These are phyloP conservation scores for Rhizoclosmatium globosum DNA, from an alignment of 192 early-diverging fungal genomes.

Conservation along the genomic window DNA sequence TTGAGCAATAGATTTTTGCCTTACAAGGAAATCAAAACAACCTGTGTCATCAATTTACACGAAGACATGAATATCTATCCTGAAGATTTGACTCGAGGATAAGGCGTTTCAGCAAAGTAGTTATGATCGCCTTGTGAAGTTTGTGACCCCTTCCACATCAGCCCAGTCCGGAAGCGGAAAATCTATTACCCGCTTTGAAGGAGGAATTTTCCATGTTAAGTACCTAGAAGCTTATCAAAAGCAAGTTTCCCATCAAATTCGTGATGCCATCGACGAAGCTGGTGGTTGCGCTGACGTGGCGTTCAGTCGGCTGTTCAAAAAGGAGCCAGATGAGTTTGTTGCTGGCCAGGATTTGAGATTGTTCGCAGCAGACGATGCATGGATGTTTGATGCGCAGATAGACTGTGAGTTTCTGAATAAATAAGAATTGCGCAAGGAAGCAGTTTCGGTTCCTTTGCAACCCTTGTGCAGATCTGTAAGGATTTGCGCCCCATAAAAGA, in stretches of 20 bases:
- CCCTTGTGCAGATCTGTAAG: too few species aligned
- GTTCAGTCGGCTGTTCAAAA: not conserved
- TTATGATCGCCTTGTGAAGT: conserved; percentile 8
- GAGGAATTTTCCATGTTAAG: not conserved
- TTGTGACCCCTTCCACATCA: not conserved
- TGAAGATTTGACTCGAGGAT: conserved; percentile 33
- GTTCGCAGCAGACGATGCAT: not conserved
- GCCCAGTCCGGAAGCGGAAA: not conserved
- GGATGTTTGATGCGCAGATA: not conserved
- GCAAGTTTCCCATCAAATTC: not conserved
- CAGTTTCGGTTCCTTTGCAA: too few species aligned
- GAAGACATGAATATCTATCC: conserved; percentile 38
- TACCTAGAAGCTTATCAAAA: not conserved
- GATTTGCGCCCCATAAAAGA: not conserved
- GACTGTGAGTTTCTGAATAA: not conserved
- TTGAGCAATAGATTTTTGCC: conserved; percentile 42
- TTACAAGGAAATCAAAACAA: conserved; percentile 19
- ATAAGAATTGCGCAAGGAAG: not conserved
- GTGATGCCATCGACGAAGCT: not conserved
- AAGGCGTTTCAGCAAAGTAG: conserved; percentile 26
- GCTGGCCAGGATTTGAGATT: not conserved
- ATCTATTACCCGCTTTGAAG: not conserved
- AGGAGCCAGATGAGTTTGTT: not conserved
- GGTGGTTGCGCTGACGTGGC: not conserved
- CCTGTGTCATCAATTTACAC: conserved; percentile 40